Evolutionary conservation across 768 basidiomycete genomes (phyloP), one percentile per base, ranked within the genome.

Genomic region (Hydnomerulius pinastri): DNA sequence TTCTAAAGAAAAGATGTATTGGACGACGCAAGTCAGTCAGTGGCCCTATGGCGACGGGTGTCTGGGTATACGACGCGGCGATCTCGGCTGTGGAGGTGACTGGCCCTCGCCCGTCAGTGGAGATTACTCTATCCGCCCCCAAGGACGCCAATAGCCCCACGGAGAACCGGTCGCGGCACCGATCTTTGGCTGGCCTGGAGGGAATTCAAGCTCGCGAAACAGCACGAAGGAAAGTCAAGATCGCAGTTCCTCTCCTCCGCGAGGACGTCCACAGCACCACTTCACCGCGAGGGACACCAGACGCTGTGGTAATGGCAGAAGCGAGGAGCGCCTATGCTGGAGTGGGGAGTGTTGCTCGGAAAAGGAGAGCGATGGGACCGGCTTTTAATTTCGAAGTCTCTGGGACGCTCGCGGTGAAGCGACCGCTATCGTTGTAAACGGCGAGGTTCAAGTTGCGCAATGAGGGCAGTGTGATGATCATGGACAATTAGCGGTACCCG

Each of bases 1-100:
- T 67, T 2, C 55, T 81, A 60, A 83, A 83, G 71, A 82, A 80
- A 58, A 72, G 81, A 30, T 83, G 81, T 41, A 70, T 82, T 9
- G 77, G 79, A 7, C 65, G 80, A 47, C 71, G 79, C 45, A 78
- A 74, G 59, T 80, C 78, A 9, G 46, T 73, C 50, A 68, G 58
- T 25, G 74, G 70, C 10, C 63, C 65, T 4, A 32, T 69, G 47
- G 64, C 64, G 60, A 50, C 55, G 32, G 57, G 60, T 6, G 58
- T 54, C 8, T 83, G 81, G 81, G 69, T 79, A 4, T 82, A 81
- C 57, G 72, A 77, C 39, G 74, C 79, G n/a, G 72, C 73, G 3
- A 64, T 77, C 32, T 76, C 81, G 23, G 74, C 73, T 9, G 57
- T 67, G 7, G 80, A 80, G 49, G 54, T 61, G 23, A 28, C 52